Conservation (phyloP, 2,329 filamentous ascomycete species). For the Cordyceps cateniannulata region DNA sequence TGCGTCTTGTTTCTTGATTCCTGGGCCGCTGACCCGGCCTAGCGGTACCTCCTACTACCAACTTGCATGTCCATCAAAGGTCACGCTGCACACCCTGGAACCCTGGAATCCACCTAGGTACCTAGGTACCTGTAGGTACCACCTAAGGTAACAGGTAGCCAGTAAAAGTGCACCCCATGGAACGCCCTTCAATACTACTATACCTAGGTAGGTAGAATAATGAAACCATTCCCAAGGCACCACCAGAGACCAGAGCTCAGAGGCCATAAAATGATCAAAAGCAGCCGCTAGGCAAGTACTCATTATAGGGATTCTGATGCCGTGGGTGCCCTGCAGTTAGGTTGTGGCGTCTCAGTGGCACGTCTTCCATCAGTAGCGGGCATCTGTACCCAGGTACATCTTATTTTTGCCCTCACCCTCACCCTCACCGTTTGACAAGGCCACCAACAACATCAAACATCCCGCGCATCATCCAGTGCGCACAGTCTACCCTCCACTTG, state of each 20-base stretch:
- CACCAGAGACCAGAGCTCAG: too few relatives aligned
- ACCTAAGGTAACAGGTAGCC: not conserved
- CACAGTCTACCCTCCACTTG: not conserved
- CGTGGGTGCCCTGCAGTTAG: too few relatives aligned
- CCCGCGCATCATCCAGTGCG: not conserved
- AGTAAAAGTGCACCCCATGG: too few relatives aligned
- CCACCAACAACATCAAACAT: not conserved
- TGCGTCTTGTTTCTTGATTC: not conserved
- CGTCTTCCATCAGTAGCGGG: too few relatives aligned
- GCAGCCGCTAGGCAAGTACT: too few relatives aligned
- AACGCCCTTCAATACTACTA: too few relatives aligned
- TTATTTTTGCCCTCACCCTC: not conserved
- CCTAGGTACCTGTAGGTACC: too few relatives aligned
- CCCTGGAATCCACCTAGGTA: not conserved
- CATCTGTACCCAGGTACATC: not conserved
- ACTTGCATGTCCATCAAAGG: not conserved
- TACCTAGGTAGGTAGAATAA: too few relatives aligned
- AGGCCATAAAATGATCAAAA: too few relatives aligned
- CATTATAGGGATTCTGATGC: too few relatives aligned
- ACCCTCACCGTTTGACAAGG: not conserved
- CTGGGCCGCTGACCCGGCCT: not conserved
- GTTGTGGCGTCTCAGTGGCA: too few relatives aligned
- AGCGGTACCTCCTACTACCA: conserved; percentile 5
- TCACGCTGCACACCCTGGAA: not conserved
- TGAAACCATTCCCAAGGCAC: not conserved